Base-by-base conservation (phyloP, 306 rosid genomes). In the Ochetophila trinervis region DNA sequence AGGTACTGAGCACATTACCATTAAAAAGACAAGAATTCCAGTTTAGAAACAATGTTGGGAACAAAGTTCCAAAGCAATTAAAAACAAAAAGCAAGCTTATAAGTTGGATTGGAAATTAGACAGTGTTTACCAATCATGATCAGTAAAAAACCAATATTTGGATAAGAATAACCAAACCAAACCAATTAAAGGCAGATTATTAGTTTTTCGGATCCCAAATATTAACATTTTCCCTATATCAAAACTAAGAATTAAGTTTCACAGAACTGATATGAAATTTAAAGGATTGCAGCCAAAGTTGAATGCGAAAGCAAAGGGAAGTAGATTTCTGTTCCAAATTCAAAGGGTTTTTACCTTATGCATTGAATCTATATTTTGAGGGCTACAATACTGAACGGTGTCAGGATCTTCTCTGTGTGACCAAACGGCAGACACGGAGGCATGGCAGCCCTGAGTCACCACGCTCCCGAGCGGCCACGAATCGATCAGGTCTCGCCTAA, bases 381-480 rank as follows among this genome's bases (percentile, higher is more conserved):
- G 90, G 78, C 89, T 76, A 32, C 96, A 91, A 60, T 85, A 91
- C 74, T 74, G 74, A 0, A 76, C 8, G 0, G 95, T 85, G 67
- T 70, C 40, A n/a, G 88, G 86, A 69, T 88, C 95, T 18, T 86
- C 91, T 67, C 67, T 81, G 69, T 83, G 80, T 50, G 83, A 70
- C 96, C 96, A 88, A 69, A 91, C 62, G 65, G 90, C 96, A 13
- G 89, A 73, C 17, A 84, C 96, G 66, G 97, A 83, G 74, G 96
- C 97, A 71, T 88, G 97, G 72, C 97, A 91, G 36, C 91, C 96
- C 79, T 86, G 95, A 11, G 97, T 83, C 8, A 91, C 91, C 54
- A 88, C 83, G 72, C 96, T 88, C 3, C 97, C 97, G 2, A 83
- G 82, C 37, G 94, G 94, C 97, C 96, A 91, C 45, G 77, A 52